Evolutionary conservation across 129 eudicot genomes (phyloP).

Genomic region (Flaveria linearis): DNA sequence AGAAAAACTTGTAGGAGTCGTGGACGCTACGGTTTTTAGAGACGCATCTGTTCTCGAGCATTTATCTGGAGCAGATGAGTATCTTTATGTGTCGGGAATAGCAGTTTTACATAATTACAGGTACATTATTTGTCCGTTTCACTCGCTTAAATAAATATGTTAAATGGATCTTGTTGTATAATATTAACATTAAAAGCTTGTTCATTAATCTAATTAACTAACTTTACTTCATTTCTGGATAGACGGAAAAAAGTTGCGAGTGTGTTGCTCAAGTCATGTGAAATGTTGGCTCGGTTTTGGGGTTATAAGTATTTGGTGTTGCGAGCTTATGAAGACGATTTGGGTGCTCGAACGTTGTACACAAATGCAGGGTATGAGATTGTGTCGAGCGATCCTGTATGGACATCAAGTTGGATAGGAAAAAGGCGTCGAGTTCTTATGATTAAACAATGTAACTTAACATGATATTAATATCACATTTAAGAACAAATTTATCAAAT

Average conservation of each 20-base stretch:
- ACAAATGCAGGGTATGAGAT: conserved; percentile 59
- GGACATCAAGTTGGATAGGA: conserved; percentile 74
- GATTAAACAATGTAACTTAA: conserved; percentile 52
- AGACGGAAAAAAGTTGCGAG: conserved; percentile 86
- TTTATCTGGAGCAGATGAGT: conserved; percentile 63
- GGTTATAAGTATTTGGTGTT: conserved; percentile 67
- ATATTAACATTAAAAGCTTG: background rate
- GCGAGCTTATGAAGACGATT: conserved; percentile 86
- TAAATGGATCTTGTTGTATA: too few relatives aligned
- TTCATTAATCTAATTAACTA: background rate
- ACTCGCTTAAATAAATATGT: too few relatives aligned
- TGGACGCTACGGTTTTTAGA: conserved; percentile 62
- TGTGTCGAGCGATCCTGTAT: conserved; percentile 67
- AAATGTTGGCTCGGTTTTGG: conserved; percentile 58
- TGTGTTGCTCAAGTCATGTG: conserved; percentile 84
- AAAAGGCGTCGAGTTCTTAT: conserved; percentile 71
- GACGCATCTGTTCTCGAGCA: conserved; percentile 67
- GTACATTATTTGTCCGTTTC: conserved; percentile 21
- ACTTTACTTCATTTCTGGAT: background rate
- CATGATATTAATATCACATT: background rate
- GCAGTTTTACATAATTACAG: conserved; percentile 81
- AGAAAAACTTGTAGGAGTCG: conserved; percentile 66
- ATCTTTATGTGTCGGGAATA: conserved; percentile 90
- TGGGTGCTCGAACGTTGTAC: conserved; percentile 69
- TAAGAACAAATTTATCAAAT: background rate